These are phyloP conservation scores for Spergularia bocconei DNA, from an alignment of 148 eudicot genomes.

Conservation along the genomic window DNA sequence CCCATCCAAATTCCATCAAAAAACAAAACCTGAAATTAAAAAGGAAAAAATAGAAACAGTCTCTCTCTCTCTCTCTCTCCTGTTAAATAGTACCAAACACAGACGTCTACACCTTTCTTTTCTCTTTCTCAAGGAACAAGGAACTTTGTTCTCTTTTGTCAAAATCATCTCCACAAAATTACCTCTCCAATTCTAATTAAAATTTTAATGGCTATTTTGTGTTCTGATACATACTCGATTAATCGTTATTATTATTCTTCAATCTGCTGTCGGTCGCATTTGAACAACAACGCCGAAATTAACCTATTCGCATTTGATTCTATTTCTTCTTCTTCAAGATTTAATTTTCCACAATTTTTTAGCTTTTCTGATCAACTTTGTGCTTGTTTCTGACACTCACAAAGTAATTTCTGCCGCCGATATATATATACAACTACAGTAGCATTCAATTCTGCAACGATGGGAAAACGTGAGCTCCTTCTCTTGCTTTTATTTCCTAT, in stretches of 20 bases:
- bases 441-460: slow-evolving; percentile 18
- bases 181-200: not conserved
- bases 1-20: too few relatives aligned
- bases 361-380: slow-evolving; percentile 29
- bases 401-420: not conserved
- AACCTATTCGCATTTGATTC: slow-evolving; percentile 8
- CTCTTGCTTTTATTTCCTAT: not conserved
- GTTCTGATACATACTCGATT: slow-evolving; percentile 13
- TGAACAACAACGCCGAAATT: slow-evolving; percentile 1
- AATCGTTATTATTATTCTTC: not conserved
- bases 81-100: slow-evolving; percentile 1
- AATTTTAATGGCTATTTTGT: slow-evolving; percentile 31
- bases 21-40: too few relatives aligned
- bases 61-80: not conserved
- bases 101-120: not conserved
- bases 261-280: slow-evolving; percentile 26
- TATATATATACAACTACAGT: too few relatives aligned
- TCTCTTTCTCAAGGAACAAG: not conserved
- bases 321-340: slow-evolving; percentile 26
- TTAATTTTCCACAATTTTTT: slow-evolving; percentile 2
- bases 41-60: too few relatives aligned
- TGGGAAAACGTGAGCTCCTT: slow-evolving; percentile 61
- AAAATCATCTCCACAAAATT: not conserved
- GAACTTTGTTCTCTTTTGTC: not conserved
- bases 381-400: slow-evolving; percentile 33